These are phyloP conservation scores for Arctium minus DNA, from an alignment of 129 eudicot species.

Conservation along the genomic window DNA sequence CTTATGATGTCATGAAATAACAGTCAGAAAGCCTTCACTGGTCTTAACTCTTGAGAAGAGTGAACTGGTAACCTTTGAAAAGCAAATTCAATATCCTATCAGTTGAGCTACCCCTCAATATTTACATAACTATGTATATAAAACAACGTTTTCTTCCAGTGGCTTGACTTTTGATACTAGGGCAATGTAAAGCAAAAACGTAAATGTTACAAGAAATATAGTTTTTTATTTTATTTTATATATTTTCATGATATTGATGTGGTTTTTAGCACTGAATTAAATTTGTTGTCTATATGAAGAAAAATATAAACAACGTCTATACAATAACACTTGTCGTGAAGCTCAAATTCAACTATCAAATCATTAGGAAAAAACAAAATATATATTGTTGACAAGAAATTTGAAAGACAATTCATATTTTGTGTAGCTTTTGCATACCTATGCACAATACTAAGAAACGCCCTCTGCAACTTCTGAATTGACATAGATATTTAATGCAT, in stretches of 20 bases:
- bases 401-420: not conserved
- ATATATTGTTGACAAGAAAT: not conserved
- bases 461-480: not conserved
- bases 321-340: not conserved
- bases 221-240: too few relatives aligned
- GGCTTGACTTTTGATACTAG: not conserved
- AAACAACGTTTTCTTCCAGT: not conserved
- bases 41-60: not conserved
- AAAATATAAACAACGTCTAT: too few relatives aligned
- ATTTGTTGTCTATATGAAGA: not conserved
- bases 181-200: not conserved
- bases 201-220: not conserved
- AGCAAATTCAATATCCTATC: not conserved
- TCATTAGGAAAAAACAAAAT: not conserved
- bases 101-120: not conserved
- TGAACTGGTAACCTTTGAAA: not conserved
- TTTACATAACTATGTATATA: not conserved
- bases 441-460: not conserved
- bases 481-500: conserved; percentile 17
- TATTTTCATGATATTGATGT: too few relatives aligned
- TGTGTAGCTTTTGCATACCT: not conserved
- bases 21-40: too few relatives aligned
- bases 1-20: too few relatives aligned
- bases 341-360: not conserved
- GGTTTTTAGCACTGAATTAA: not conserved